Conservation (phyloP, 805 yeast species). For the Barnettozyma californica region DNA sequence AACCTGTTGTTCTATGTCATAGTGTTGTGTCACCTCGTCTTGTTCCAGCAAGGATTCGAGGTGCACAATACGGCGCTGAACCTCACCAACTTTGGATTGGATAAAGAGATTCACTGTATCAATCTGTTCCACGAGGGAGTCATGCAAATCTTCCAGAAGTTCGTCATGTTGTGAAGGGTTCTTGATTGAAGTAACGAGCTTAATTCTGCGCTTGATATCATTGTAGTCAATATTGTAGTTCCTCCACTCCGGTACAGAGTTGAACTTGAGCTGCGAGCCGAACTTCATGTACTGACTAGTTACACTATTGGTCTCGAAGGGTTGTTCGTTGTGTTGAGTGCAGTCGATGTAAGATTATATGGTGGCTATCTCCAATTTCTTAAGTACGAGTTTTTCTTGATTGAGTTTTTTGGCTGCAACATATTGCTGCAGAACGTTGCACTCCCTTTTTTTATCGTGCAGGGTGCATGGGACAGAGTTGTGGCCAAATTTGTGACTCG, state of each 20-base stretch:
- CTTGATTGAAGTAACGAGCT: conserved; percentile 36
- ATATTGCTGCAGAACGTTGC: not conserved
- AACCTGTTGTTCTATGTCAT: conserved; percentile 2
- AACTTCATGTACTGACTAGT: conserved; percentile 72
- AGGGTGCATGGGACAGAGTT: not conserved
- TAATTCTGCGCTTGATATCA: conserved; percentile 62
- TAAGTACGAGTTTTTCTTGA: too few relatives aligned
- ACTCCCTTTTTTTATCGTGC: not conserved
- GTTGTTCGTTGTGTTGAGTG: too few relatives aligned
- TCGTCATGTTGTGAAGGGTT: not conserved
- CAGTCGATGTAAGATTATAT: too few relatives aligned
- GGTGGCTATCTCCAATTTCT: too few relatives aligned
- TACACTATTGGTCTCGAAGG: too few relatives aligned
- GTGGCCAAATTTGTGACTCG: too few relatives aligned
- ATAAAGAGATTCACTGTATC: conserved; percentile 58
- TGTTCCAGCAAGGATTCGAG: conserved; percentile 31
- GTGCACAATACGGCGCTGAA: conserved; percentile 43
- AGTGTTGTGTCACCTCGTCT: not conserved
- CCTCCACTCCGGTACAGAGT: conserved; percentile 87
- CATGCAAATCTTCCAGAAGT: conserved; percentile 30
- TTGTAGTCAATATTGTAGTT: conserved; percentile 80
- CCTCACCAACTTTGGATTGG: conserved; percentile 61
- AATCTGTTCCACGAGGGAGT: conserved; percentile 51
- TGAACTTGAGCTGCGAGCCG: conserved; percentile 66
- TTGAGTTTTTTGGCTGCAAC: not conserved